Percentiles rank a stretch among this genome's conserved stretches.
These are phyloP conservation scores for Myxozyma udenii DNA, from an alignment of 805 yeast species.

Conservation along the genomic window DNA sequence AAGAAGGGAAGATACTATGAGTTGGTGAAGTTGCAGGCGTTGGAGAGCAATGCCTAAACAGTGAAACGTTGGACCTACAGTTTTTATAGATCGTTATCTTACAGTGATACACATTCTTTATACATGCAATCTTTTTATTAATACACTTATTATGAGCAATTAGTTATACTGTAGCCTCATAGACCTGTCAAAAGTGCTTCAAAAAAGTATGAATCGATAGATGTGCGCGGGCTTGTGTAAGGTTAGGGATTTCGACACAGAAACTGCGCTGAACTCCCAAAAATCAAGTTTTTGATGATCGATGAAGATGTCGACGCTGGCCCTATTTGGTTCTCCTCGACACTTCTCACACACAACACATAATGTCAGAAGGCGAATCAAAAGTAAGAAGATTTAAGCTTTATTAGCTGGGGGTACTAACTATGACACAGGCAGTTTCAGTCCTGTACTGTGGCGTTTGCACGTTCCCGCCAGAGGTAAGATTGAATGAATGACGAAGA, in stretches of 20 bases:
- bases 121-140: too few relatives aligned
- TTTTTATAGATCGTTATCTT: neutral
- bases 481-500: neutral
- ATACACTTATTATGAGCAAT: too few relatives aligned
- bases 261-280: too few relatives aligned
- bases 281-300: too few relatives aligned
- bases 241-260: too few relatives aligned
- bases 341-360: too few relatives aligned
- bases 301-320: too few relatives aligned
- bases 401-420: neutral
- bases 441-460: constrained; percentile 32
- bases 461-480: constrained; percentile 32
- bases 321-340: too few relatives aligned
- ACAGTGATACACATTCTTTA: neutral
- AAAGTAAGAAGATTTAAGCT: neutral
- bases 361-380: neutral
- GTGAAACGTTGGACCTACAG: neutral
- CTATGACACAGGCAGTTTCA: constrained; percentile 11
- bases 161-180: too few relatives aligned
- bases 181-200: too few relatives aligned
- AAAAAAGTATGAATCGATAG: too few relatives aligned
- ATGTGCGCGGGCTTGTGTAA: too few relatives aligned
- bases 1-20: constrained; percentile 41
- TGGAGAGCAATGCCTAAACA: constrained; percentile 46
- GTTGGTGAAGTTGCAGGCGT: constrained; percentile 42